These are phyloP conservation scores for Mycena chlorophos DNA, from an alignment of 768 basidiomycete genomes.

Conservation along the genomic window DNA sequence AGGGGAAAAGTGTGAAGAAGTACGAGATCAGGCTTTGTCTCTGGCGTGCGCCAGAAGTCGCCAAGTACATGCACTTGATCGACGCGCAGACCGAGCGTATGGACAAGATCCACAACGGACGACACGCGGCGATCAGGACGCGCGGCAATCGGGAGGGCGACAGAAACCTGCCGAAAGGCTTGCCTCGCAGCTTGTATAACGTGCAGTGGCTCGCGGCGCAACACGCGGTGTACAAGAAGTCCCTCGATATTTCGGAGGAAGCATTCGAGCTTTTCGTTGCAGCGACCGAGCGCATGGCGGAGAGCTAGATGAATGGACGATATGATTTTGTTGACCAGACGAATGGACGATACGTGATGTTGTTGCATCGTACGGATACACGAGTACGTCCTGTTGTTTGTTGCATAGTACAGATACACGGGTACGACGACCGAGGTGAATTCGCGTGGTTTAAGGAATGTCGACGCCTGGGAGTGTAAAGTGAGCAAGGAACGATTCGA, in stretches of 20 bases:
- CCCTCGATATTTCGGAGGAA: constrained; percentile 17
- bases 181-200: constrained; percentile 18
- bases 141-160: background rate
- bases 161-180: constrained; percentile 12
- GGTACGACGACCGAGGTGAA: too few relatives aligned
- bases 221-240: constrained; percentile 7
- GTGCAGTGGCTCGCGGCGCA: constrained; percentile 12
- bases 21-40: constrained; percentile 15
- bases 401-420: too few relatives aligned
- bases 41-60: constrained; percentile 18
- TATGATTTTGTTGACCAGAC: too few relatives aligned
- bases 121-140: constrained; percentile 2
- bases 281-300: constrained; percentile 13
- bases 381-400: too few relatives aligned
- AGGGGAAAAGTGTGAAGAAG: background rate
- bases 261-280: constrained; percentile 13
- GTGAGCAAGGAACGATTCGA: too few relatives aligned
- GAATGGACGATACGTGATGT: too few relatives aligned
- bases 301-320: too few relatives aligned
- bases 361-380: too few relatives aligned
- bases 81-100: constrained; percentile 13
- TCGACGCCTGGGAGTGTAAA: too few relatives aligned
- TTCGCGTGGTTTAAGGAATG: too few relatives aligned
- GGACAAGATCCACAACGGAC: constrained; percentile 7
- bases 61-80: constrained; percentile 14